These are phyloP conservation scores for Colletotrichum tropicale DNA, from an alignment of 2,329 filamentous ascomycete species.

Conservation along the genomic window DNA sequence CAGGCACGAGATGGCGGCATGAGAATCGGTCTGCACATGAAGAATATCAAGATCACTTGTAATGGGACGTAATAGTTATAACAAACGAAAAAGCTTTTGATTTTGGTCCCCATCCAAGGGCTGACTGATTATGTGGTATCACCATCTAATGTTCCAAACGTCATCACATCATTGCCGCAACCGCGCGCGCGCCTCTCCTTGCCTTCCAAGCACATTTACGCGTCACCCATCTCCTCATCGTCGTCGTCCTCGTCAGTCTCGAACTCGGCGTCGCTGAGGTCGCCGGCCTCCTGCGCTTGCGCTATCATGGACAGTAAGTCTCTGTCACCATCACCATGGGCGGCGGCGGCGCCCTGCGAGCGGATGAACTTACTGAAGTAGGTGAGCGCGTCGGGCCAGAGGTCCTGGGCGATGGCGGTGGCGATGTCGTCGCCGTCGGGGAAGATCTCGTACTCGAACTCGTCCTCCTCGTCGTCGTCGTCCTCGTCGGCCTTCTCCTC, in stretches of 20 bases:
- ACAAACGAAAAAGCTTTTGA: constrained; percentile 6
- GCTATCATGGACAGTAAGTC: constrained; percentile 42
- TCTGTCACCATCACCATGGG: not conserved
- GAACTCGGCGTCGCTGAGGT: constrained; percentile 72
- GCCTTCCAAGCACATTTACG: not conserved
- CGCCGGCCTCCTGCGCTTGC: constrained; percentile 73
- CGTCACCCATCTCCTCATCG: constrained; percentile 50
- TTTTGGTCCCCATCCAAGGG: not conserved
- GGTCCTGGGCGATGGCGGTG: constrained; percentile 80
- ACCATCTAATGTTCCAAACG: not conserved
- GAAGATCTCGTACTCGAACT: constrained; percentile 81
- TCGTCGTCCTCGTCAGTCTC: constrained; percentile 65
- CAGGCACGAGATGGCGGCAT: not conserved
- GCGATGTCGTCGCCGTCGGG: constrained; percentile 86
- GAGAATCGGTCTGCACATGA: not conserved
- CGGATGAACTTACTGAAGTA: constrained; percentile 77
- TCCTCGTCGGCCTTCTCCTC: constrained; percentile 48
- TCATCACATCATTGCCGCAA: not conserved
- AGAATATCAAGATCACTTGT: not conserved
- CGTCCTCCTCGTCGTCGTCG: constrained; percentile 65
- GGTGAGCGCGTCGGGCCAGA: constrained; percentile 87
- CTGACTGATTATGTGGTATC: constrained; percentile 13
- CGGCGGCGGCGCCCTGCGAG: not conserved
- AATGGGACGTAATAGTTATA: not conserved
- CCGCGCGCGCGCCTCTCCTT: not conserved